These are phyloP conservation scores for Aechmea fasciata DNA, from an alignment of 176 grass and related monocot species.

Conservation along the genomic window DNA sequence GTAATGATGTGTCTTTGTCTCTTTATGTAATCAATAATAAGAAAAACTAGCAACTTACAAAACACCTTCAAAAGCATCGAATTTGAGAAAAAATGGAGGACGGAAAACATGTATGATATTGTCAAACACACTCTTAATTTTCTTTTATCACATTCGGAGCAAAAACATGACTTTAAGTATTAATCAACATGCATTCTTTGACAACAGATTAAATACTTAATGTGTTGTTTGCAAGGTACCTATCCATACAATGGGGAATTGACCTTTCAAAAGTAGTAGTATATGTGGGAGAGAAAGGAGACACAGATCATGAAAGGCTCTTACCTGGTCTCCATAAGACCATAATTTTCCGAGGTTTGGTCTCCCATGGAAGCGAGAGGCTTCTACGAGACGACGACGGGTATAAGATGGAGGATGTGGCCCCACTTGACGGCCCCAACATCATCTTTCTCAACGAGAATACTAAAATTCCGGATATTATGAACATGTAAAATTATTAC, in stretches of 20 bases:
- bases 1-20: too few relatives aligned
- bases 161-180: neutral
- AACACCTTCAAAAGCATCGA: too few relatives aligned
- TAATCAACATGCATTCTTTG: neutral
- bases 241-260: conserved; percentile 79
- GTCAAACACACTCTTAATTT: neutral
- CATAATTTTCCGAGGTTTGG: conserved; percentile 44
- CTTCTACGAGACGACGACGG: conserved; percentile 53
- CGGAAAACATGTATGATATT: too few relatives aligned
- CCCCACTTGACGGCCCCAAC: conserved; percentile 43
- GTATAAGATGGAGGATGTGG: conserved; percentile 52
- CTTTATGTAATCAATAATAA: too few relatives aligned
- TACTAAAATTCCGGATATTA: conserved; percentile 19
- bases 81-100: too few relatives aligned
- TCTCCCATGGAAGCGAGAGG: conserved; percentile 47
- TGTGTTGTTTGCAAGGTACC: conserved; percentile 31
- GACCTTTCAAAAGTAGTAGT: conserved; percentile 57
- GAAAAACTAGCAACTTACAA: too few relatives aligned
- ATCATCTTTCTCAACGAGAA: conserved; percentile 33
- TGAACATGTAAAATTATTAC: neutral
- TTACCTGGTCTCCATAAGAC: conserved; percentile 75
- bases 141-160: too few relatives aligned
- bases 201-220: neutral
- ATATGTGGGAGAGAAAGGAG: conserved; percentile 70
- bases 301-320: conserved; percentile 68